Percentiles rank a stretch among this genome's conserved stretches.
Conservation (phyloP, 805 yeast species). For the Candida maltosa region DNA sequence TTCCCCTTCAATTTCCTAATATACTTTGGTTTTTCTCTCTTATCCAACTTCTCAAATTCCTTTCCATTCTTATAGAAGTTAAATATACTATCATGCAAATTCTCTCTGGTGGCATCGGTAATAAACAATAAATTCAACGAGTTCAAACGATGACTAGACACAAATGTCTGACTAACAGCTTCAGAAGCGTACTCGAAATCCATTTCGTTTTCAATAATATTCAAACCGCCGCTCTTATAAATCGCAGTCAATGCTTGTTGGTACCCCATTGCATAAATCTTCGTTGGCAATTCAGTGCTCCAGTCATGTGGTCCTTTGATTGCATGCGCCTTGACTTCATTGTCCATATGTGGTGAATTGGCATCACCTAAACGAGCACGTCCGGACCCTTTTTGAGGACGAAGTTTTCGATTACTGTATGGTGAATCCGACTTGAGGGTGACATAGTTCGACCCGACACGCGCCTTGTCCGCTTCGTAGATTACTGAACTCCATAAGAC, state of each 20-base stretch:
- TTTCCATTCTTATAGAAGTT: constrained; percentile 52
- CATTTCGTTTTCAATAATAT: constrained; percentile 58
- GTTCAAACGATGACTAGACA: constrained; percentile 45
- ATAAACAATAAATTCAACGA: constrained; percentile 64
- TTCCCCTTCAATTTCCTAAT: constrained; percentile 4
- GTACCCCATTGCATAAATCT: constrained; percentile 72
- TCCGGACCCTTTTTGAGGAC: constrained; percentile 93
- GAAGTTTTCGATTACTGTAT: constrained; percentile 76
- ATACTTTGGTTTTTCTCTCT: constrained; percentile 4
- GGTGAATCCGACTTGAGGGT: constrained; percentile 85
- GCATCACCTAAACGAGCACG: constrained; percentile 95
- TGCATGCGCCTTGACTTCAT: constrained; percentile 87
- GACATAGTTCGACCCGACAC: constrained; percentile 88
- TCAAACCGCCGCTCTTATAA: constrained; percentile 71
- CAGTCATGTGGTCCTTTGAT: constrained; percentile 88
- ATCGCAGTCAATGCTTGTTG: constrained; percentile 79
- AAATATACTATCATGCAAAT: constrained; percentile 59
- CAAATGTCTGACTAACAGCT: constrained; percentile 48
- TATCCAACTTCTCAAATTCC: constrained; percentile 2
- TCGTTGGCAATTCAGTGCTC: constrained; percentile 70
- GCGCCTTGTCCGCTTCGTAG: constrained; percentile 81
- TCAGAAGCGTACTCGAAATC: constrained; percentile 40
- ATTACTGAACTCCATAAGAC: constrained; percentile 91
- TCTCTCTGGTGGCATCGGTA: constrained; percentile 56
- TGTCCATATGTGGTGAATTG: constrained; percentile 86